Percentiles rank a stretch among this genome's conserved stretches.
These are phyloP conservation scores for Diutina pseudorugosa DNA, from an alignment of 1,139 yeast genomes.

Conservation along the genomic window DNA sequence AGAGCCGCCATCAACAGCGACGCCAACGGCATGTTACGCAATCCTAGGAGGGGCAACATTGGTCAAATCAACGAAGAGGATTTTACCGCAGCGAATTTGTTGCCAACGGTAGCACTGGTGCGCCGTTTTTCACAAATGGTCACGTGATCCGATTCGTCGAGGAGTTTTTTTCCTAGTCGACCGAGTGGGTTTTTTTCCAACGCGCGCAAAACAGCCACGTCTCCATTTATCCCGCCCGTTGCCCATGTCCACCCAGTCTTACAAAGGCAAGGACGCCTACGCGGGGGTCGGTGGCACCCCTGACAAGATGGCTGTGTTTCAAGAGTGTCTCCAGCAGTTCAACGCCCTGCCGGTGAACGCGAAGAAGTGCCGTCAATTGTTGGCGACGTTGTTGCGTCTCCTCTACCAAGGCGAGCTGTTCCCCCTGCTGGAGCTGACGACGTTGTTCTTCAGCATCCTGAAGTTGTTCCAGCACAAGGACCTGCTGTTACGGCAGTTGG, in stretches of 20 bases:
- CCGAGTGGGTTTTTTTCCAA: no score
- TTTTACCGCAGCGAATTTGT: no score
- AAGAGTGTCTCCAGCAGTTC: constrained; percentile 88
- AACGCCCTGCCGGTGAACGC: constrained; percentile 88
- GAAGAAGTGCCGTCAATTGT: constrained; percentile 66
- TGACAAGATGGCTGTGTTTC: constrained; percentile 95
- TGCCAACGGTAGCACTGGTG: no score
- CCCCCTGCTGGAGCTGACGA: constrained; percentile 84
- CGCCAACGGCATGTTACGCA: neutral
- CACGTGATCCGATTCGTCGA: neutral
- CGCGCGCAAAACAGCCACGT: constrained; percentile 1
- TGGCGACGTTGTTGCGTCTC: constrained; percentile 62
- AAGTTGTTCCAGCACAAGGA: constrained; percentile 92
- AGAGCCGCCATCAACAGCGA: neutral
- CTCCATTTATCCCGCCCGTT: neutral
- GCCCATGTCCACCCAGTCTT: constrained; percentile 64
- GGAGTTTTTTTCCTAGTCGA: no score
- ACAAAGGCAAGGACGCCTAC: constrained; percentile 72
- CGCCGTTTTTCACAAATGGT: no score
- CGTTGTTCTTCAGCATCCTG: constrained; percentile 85
- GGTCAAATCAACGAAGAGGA: neutral
- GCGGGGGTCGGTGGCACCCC: constrained; percentile 38
- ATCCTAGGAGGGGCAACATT: constrained; percentile 1
- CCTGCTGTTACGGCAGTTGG: constrained; percentile 83
- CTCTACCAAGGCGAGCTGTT: constrained; percentile 79